These are phyloP conservation scores for Fusarium sp. DNA, from an alignment of 2,329 filamentous ascomycete species.

Conservation along the genomic window DNA sequence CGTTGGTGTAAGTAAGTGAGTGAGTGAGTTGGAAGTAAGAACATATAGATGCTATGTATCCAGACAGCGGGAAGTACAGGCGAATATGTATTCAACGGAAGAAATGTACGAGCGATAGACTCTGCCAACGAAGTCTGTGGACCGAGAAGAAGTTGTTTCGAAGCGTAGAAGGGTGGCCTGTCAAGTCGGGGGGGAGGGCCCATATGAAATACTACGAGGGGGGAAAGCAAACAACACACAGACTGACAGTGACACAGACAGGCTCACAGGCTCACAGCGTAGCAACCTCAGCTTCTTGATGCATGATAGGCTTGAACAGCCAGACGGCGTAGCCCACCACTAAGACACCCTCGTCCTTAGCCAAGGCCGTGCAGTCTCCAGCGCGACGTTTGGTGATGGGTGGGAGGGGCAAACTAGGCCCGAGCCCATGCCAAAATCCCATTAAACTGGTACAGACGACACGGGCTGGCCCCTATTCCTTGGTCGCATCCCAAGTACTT, in stretches of 20 bases:
- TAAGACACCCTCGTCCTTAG: constrained; percentile 13
- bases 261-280: constrained; percentile 15
- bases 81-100: constrained; percentile 40
- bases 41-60: constrained; percentile 51
- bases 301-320: constrained; percentile 6
- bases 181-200: constrained; percentile 30
- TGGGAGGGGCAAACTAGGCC: constrained; percentile 29
- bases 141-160: constrained; percentile 44
- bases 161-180: constrained; percentile 39
- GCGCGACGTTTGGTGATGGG: constrained; percentile 32
- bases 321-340: neutral
- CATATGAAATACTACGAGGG: constrained; percentile 45
- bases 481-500: constrained; percentile 40
- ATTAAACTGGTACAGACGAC: constrained; percentile 41
- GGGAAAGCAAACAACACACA: constrained; percentile 39
- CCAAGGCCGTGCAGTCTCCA: constrained; percentile 18
- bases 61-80: constrained; percentile 31
- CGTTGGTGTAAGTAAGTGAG: constrained; percentile 42
- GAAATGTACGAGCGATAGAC: constrained; percentile 55
- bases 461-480: constrained; percentile 5
- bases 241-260: neutral
- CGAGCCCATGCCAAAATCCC: constrained; percentile 5
- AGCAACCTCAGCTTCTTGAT: constrained; percentile 24
- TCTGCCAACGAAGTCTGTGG: constrained; percentile 69
- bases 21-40: constrained; percentile 32